Conservation (phyloP, 257 asterid species). For the Solanum pinnatisectum region DNA sequence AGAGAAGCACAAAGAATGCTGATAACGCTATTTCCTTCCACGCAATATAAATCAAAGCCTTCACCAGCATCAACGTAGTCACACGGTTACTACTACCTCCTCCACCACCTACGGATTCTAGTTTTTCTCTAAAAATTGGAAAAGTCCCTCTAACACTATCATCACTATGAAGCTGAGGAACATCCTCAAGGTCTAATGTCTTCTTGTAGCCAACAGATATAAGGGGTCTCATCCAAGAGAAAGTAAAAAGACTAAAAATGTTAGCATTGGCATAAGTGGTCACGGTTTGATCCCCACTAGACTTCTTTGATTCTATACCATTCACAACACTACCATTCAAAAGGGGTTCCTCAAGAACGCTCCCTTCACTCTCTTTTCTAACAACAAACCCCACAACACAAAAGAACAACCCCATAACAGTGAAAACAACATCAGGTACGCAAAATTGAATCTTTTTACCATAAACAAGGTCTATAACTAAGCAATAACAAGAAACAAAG, state of each 20-base stretch:
- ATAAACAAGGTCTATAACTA: constrained; percentile 46
- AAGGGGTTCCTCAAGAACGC: constrained; percentile 53
- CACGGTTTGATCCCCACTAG: constrained; percentile 50
- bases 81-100: constrained; percentile 12
- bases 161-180: constrained; percentile 54
- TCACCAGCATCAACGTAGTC: constrained; percentile 59
- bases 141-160: constrained; percentile 56
- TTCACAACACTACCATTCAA: constrained; percentile 29
- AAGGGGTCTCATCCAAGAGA: constrained; percentile 72
- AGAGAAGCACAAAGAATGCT: constrained; percentile 34
- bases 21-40: constrained; percentile 49
- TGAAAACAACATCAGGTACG: constrained; percentile 51
- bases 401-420: constrained; percentile 35
- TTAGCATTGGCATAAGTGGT: constrained; percentile 69
- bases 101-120: constrained; percentile 30
- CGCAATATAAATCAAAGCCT: constrained; percentile 45
- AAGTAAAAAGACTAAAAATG: constrained; percentile 47
- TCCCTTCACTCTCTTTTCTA: constrained; percentile 17
- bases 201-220: constrained; percentile 56
- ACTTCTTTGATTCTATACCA: constrained; percentile 18
- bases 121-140: constrained; percentile 37
- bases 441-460: constrained; percentile 33
- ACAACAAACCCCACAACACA: constrained; percentile 41
- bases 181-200: constrained; percentile 74
- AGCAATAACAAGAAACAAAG: constrained; percentile 47